phyloP scores from a whole-genome alignment of 2,329 filamentous ascomycete species.

The Neurospora sp. region DNA sequence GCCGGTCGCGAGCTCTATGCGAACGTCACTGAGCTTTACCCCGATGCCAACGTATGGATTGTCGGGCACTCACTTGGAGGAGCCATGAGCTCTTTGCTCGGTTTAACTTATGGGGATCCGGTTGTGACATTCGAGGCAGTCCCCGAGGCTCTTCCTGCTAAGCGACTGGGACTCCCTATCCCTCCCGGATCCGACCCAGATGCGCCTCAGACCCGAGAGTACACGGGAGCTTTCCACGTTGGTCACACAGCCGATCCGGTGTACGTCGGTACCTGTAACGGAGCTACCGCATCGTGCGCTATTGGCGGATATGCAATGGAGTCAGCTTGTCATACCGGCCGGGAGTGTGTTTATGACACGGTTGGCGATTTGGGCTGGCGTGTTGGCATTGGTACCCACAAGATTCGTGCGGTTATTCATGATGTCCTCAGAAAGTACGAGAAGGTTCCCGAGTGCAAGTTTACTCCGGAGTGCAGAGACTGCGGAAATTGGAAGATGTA shows the following conservation, averaged over 20 bases:
- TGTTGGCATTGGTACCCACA: slow-evolving; percentile 82
- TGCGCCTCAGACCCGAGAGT: slow-evolving; percentile 57
- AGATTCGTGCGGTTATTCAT: slow-evolving; percentile 77
- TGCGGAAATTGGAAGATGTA: slow-evolving; percentile 93
- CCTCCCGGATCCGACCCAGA: slow-evolving; percentile 69
- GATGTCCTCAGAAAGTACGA: slow-evolving; percentile 83
- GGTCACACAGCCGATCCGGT: slow-evolving; percentile 94
- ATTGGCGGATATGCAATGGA: slow-evolving; percentile 91
- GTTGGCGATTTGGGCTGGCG: slow-evolving; percentile 88
- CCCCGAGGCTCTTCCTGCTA: slow-evolving; percentile 78
- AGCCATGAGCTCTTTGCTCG: slow-evolving; percentile 77
- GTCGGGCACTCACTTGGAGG: slow-evolving; percentile 89
- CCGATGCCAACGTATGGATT: slow-evolving; percentile 75
- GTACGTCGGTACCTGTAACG: slow-evolving; percentile 88
- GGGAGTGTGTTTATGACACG: slow-evolving; percentile 84
- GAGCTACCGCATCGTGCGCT: slow-evolving; percentile 78
- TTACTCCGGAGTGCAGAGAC: slow-evolving; percentile 74
- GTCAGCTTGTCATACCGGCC: slow-evolving; percentile 80
- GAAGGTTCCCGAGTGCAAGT: slow-evolving; percentile 62
- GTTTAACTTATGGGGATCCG: slow-evolving; percentile 81
- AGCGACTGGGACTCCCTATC: slow-evolving; percentile 72
- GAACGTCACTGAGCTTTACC: slow-evolving; percentile 85
- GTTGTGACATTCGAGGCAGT: slow-evolving; percentile 91
- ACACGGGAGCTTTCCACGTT: slow-evolving; percentile 79
- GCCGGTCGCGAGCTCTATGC: slow-evolving; percentile 82